phyloP scores from a whole-genome alignment of 2,329 filamentous ascomycete species.

The Talaromyces marneffei region DNA sequence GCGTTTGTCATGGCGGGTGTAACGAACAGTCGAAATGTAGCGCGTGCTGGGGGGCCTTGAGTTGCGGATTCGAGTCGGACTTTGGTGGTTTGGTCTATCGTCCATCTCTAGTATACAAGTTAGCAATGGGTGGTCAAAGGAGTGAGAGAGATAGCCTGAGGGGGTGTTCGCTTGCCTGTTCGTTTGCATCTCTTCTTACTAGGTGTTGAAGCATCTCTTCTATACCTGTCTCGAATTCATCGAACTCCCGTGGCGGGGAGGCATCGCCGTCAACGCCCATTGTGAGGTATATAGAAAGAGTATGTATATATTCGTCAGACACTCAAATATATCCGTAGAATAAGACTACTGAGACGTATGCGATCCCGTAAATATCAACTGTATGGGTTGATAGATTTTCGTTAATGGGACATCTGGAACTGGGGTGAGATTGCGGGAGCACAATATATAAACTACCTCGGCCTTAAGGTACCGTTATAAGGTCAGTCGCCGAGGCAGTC shows the following conservation, averaged over 20 bases:
- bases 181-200: background rate
- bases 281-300: background rate
- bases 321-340: background rate
- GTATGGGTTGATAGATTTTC: background rate
- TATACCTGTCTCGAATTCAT: background rate
- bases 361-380: background rate
- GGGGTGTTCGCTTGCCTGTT: background rate
- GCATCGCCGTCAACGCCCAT: background rate
- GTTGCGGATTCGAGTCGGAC: constrained; percentile 36
- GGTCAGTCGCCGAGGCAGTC: background rate
- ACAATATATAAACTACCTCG: background rate
- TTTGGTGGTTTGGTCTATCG: constrained; percentile 16
- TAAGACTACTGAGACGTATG: background rate
- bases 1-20: constrained; percentile 87
- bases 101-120: background rate
- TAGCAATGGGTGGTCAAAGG: background rate
- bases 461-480: background rate
- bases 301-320: background rate
- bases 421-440: background rate
- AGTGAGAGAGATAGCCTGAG: background rate
- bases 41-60: constrained; percentile 28
- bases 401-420: background rate
- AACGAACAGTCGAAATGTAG: constrained; percentile 48
- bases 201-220: background rate
- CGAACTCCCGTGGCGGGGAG: background rate